A percentile compares a stretch with the other conserved stretches of the same genome.
phyloP scores from a whole-genome alignment of 2,329 filamentous ascomycete genomes.

The Pseudogymnoascus sp. region DNA sequence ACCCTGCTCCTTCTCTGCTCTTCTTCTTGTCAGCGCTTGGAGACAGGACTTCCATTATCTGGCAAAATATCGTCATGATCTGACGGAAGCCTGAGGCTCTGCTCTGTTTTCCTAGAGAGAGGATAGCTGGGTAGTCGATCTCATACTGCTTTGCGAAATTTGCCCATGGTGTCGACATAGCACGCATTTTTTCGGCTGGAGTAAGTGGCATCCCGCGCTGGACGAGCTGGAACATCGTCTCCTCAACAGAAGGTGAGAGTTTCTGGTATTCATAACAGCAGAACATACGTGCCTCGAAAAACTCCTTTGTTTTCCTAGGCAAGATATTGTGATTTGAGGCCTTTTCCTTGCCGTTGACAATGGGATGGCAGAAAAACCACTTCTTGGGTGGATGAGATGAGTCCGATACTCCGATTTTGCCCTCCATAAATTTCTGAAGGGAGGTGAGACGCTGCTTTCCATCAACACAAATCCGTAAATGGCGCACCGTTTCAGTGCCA shows the following conservation, averaged over 20 bases:
- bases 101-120: conserved; percentile 20
- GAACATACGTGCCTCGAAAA: conserved; percentile 33
- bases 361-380: conserved; percentile 30
- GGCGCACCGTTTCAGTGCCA: conserved; percentile 13
- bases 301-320: conserved; percentile 26
- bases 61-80: conserved; percentile 29
- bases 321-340: conserved; percentile 27
- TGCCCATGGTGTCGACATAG: conserved; percentile 38
- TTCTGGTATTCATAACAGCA: conserved; percentile 36
- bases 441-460: conserved; percentile 41
- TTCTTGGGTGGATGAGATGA: conserved; percentile 29
- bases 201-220: conserved; percentile 38
- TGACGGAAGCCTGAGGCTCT: conserved; percentile 29
- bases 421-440: conserved; percentile 35
- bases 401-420: conserved; percentile 36
- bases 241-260: conserved; percentile 33
- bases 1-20: conserved; percentile 12
- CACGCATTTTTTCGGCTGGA: conserved; percentile 38
- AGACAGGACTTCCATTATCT: conserved; percentile 25
- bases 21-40: conserved; percentile 7
- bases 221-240: conserved; percentile 40
- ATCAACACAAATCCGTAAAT: conserved; percentile 34
- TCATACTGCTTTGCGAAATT: conserved; percentile 34
- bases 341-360: conserved; percentile 18
- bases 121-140: conserved; percentile 32